Evolutionary conservation across 345 rosid genomes (phyloP), one percentile per base, ranked within the genome.

Genomic region (Pistacia atlantica): DNA sequence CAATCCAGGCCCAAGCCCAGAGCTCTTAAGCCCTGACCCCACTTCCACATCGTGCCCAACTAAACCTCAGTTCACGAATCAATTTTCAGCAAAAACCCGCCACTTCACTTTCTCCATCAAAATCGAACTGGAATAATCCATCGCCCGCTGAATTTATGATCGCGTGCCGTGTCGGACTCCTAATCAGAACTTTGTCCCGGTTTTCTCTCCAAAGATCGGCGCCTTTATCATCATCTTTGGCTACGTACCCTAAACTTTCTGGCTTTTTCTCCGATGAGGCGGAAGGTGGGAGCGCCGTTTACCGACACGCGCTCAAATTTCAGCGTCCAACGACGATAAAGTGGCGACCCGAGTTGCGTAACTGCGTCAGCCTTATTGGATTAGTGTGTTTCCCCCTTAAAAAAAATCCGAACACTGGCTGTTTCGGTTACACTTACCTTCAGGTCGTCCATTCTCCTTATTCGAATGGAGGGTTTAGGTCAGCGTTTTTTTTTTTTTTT

Each of bases 331-430:
- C 86, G 28, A 78, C 87, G 11, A 73, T 86, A 16, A 4, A 5
- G 67, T 74, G 86, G 78, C 71, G 78, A 8, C 73, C 71, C 35
- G 56, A 54, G 65, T 79, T 82, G 67, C 71, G 48, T 2, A 95
- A 93, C 85, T 82, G 85, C 22, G 85, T 80, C 13, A 86, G 84
- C 76, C 84, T 93, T 11, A 85, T 90, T 62, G 96, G 99, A 35
- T 75, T 84, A 38, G 87, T 92, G 42, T 86, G 48, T 51, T 60
- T 25, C 63, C 86, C 91, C 4, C 77, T 81, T 55, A 37, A 67
- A 58, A 79, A 62, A 42, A 25, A 70, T 13, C 54, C 79, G 8
- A 75, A 80, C 0, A 62, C 79, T 12, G 6, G 18, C 0, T 85
- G 89, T 71, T 90, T 87, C 18, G 92, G 79, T 78, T 74, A 63